Percentiles rank a stretch among this genome's conserved stretches.
phyloP scores from a whole-genome alignment of 768 basidiomycete species.

The Pulveroboletus sp. region DNA sequence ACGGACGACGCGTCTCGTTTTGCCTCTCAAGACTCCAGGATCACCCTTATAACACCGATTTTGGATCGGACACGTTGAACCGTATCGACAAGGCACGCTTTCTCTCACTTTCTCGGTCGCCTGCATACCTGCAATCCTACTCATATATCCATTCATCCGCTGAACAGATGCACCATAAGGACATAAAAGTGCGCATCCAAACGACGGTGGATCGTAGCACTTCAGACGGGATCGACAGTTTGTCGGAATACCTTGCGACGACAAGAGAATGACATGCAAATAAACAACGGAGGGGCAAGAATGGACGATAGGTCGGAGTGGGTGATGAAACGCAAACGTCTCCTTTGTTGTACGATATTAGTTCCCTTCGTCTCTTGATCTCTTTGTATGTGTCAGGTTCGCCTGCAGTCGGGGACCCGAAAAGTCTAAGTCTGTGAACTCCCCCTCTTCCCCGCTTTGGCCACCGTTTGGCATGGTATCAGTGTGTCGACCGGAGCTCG shows the following conservation, averaged over 20 bases:
- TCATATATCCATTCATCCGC: neutral
- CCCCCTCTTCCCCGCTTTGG: too few relatives aligned
- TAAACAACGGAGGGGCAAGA: neutral
- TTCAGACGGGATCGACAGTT: neutral
- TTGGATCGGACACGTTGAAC: neutral
- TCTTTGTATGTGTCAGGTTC: neutral
- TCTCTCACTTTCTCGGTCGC: neutral
- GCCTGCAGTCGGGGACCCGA: too few relatives aligned
- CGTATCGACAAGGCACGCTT: conserved; percentile 4
- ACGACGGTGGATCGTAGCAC: conserved; percentile 9
- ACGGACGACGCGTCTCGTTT: conserved; percentile 35
- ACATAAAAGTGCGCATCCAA: conserved; percentile 9
- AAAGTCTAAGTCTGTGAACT: too few relatives aligned
- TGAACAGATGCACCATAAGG: neutral
- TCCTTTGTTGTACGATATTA: neutral
- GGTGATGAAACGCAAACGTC: neutral
- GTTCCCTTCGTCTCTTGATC: neutral
- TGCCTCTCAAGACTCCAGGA: conserved; percentile 36
- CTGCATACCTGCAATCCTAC: neutral
- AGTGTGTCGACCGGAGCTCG: too few relatives aligned
- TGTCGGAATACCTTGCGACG: neutral
- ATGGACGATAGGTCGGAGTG: neutral
- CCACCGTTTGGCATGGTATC: too few relatives aligned
- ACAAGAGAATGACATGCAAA: neutral
- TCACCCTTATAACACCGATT: neutral